These are phyloP conservation scores for Pseudogymnoascus sp. DNA, from an alignment of 2,329 filamentous ascomycete species.

Conservation along the genomic window DNA sequence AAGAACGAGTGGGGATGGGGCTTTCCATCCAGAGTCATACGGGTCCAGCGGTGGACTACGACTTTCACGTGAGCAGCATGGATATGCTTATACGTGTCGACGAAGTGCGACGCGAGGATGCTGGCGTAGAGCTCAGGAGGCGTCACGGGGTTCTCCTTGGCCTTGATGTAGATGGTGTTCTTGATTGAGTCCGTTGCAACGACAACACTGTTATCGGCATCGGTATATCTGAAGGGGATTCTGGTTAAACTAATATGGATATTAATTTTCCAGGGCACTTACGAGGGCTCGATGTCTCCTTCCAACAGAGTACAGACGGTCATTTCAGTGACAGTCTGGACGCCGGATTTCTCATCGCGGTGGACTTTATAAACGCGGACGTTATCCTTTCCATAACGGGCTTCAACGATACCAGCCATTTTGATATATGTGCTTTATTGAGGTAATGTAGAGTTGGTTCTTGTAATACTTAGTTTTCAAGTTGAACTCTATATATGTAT, in stretches of 20 bases:
- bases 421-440: conserved; percentile 12
- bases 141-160: conserved; percentile 85
- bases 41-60: conserved; percentile 81
- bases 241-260: conserved; percentile 15
- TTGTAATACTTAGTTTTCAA: not conserved
- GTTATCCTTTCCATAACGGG: conserved; percentile 92
- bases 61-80: conserved; percentile 73
- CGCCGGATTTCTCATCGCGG: conserved; percentile 63
- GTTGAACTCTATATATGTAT: not conserved
- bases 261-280: conserved; percentile 28
- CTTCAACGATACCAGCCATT: conserved; percentile 52
- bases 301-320: conserved; percentile 88
- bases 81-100: conserved; percentile 83
- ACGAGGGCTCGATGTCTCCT: conserved; percentile 81
- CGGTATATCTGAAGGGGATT: conserved; percentile 61
- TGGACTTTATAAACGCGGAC: conserved; percentile 95
- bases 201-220: conserved; percentile 87
- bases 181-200: conserved; percentile 98
- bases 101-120: conserved; percentile 79
- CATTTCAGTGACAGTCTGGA: conserved; percentile 87
- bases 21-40: conserved; percentile 77
- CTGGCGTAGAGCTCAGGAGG: conserved; percentile 88
- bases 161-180: conserved; percentile 91
- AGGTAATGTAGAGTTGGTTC: not conserved
- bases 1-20: conserved; percentile 93